A percentile compares a stretch with the other conserved stretches of the same genome.
These are phyloP conservation scores for Leptographium galeiforme DNA, from an alignment of 2,329 filamentous ascomycete genomes.

Conservation along the genomic window DNA sequence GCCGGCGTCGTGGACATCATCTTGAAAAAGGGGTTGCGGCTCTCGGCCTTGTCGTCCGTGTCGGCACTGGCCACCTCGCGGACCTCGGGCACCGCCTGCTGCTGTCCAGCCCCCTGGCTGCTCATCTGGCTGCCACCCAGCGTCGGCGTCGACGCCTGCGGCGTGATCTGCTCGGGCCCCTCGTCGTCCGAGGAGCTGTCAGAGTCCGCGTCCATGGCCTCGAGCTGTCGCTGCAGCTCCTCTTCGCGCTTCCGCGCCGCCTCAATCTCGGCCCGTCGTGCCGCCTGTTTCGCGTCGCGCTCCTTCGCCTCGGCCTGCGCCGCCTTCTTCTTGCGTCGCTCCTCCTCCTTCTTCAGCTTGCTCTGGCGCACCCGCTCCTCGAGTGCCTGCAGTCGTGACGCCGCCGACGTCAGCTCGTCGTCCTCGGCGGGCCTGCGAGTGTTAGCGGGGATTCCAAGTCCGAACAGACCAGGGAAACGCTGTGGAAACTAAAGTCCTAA, in stretches of 20 bases:
- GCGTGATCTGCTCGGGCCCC: slow-evolving; percentile 52
- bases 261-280: slow-evolving; percentile 82
- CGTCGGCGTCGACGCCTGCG: slow-evolving; percentile 46
- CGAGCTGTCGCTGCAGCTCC: slow-evolving; percentile 77
- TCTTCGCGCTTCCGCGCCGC: slow-evolving; percentile 80
- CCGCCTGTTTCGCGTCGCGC: slow-evolving; percentile 71
- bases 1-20: slow-evolving; percentile 51
- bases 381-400: slow-evolving; percentile 71
- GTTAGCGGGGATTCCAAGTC: too few relatives aligned
- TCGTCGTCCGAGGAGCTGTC: slow-evolving; percentile 72
- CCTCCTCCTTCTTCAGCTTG: slow-evolving; percentile 92
- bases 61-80: slow-evolving; percentile 11
- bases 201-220: slow-evolving; percentile 56
- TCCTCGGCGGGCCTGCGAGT: slow-evolving; percentile 70
- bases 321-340: slow-evolving; percentile 84
- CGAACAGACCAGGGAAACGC: slow-evolving; percentile 6
- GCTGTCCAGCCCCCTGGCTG: slow-evolving; percentile 40
- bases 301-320: slow-evolving; percentile 76
- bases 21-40: slow-evolving; percentile 89
- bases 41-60: slow-evolving; percentile 50
- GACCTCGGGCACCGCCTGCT: slow-evolving; percentile 28
- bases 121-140: slow-evolving; percentile 35
- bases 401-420: slow-evolving; percentile 65
- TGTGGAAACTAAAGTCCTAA: too few relatives aligned
- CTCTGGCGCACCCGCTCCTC: slow-evolving; percentile 89